These are phyloP conservation scores for Kurtzmaniella quercitrusa DNA, from an alignment of 1,139 yeast genomes.

Conservation along the genomic window DNA sequence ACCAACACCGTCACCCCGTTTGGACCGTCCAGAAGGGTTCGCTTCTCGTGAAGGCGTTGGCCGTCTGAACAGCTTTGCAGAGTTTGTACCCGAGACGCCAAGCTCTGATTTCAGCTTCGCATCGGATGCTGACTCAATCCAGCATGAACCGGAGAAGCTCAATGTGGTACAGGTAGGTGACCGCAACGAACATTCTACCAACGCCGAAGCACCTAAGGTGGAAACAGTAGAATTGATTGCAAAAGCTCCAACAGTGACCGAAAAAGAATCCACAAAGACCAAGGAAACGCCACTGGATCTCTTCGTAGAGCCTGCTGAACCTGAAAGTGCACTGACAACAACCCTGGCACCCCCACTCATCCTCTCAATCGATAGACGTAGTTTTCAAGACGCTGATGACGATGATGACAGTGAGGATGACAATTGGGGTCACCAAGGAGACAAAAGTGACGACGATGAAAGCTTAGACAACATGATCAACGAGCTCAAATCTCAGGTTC, in stretches of 20 bases:
- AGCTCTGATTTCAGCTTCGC: constrained; percentile 29
- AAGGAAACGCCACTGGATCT: background rate
- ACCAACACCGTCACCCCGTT: background rate
- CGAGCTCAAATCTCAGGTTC: constrained; percentile 14
- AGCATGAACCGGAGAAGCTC: constrained; percentile 28
- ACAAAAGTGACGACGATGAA: constrained; percentile 16
- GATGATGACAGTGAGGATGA: constrained; percentile 13
- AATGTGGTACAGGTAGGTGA: constrained; percentile 8
- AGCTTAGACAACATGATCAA: constrained; percentile 22
- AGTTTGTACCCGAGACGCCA: constrained; percentile 24
- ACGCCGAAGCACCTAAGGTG: background rate
- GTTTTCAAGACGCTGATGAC: constrained; percentile 8
- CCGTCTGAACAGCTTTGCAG: constrained; percentile 5
- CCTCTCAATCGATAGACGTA: constrained; percentile 21
- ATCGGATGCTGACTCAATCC: constrained; percentile 37
- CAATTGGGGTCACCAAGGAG: constrained; percentile 27
- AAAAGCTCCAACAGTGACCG: background rate
- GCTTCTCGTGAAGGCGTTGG: constrained; percentile 28
- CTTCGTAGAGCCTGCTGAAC: background rate
- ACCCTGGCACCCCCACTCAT: constrained; percentile 17
- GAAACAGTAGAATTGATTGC: background rate
- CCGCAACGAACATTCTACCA: background rate
- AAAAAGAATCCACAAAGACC: background rate
- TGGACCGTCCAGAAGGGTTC: constrained; percentile 15
- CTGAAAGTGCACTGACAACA: constrained; percentile 1